These are phyloP conservation scores for Mycena vitilis DNA, from an alignment of 768 basidiomycete species.

Conservation along the genomic window DNA sequence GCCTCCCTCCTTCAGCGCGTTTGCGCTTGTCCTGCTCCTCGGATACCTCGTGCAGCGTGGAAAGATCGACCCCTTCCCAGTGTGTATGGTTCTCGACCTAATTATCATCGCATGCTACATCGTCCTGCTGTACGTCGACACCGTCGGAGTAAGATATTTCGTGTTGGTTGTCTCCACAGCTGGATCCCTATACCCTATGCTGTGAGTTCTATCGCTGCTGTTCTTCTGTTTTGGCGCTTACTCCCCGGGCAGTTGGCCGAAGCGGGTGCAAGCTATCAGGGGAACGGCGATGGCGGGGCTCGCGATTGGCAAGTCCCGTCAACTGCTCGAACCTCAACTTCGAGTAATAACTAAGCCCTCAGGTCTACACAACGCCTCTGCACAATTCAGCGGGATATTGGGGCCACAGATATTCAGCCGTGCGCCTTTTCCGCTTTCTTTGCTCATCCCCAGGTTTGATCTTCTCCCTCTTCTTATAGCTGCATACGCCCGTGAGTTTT, in stretches of 20 bases:
- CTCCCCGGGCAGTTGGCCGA: slow-evolving; percentile 31
- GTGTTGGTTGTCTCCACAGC: slow-evolving; percentile 37
- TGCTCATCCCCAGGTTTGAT: too few species aligned
- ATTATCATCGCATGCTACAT: slow-evolving; percentile 37
- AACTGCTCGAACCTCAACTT: too few species aligned
- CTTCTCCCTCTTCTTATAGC: too few species aligned
- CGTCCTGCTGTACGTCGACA: slow-evolving; percentile 35
- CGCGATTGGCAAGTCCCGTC: slow-evolving; percentile 30
- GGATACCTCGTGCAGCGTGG: slow-evolving; percentile 30
- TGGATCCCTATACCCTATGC: slow-evolving; percentile 38
- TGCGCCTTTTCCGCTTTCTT: slow-evolving; percentile 7
- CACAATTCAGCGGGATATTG: slow-evolving; percentile 38
- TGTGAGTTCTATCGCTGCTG: slow-evolving; percentile 6
- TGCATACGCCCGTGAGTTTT: slow-evolving; percentile 20
- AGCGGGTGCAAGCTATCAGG: slow-evolving; percentile 37
- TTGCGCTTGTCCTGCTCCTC: slow-evolving; percentile 31
- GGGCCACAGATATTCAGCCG: slow-evolving; percentile 39
- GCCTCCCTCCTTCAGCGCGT: slow-evolving; percentile 39
- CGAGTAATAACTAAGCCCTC: not conserved
- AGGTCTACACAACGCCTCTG: slow-evolving; percentile 37
- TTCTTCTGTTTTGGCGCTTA: too few species aligned
- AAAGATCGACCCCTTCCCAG: slow-evolving; percentile 36
- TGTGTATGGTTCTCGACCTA: slow-evolving; percentile 36
- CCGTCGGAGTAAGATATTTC: slow-evolving; percentile 34
- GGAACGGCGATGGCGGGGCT: slow-evolving; percentile 39